Conservation (phyloP, 2,329 filamentous ascomycete genomes). For the Neurospora sp. region DNA sequence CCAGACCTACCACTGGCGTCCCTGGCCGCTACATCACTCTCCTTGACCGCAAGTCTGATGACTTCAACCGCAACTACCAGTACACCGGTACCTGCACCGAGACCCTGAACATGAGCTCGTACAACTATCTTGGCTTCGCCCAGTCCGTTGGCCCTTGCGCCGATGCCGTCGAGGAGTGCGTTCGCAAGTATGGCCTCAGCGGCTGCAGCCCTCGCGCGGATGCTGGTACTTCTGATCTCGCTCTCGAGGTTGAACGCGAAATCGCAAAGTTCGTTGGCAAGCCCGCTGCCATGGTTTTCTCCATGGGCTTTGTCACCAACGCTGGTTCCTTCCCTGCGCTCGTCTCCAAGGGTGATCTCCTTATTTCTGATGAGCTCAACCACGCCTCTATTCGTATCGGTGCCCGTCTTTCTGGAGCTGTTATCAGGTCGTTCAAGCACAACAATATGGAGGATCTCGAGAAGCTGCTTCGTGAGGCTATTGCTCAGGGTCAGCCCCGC, state of each 20-base stretch:
- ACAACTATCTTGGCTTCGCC: conserved; percentile 98
- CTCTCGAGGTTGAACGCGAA: conserved; percentile 79
- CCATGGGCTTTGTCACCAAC: conserved; percentile 98
- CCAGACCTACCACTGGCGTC: conserved; percentile 83
- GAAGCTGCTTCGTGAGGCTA: conserved; percentile 75
- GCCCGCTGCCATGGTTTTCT: conserved; percentile 90
- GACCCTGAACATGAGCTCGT: conserved; percentile 97
- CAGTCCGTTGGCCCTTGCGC: conserved; percentile 96
- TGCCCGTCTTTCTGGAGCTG: conserved; percentile 83
- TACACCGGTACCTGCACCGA: conserved; percentile 86
- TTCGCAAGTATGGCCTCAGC: conserved; percentile 78
- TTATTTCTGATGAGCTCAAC: conserved; percentile 96
- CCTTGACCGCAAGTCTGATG: conserved; percentile 79
- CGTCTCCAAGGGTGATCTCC: conserved; percentile 82
- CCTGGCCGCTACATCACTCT: conserved; percentile 90
- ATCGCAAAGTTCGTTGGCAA: conserved; percentile 91
- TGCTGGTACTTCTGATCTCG: conserved; percentile 76
- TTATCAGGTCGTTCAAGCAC: conserved; percentile 95
- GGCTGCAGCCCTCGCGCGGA: conserved; percentile 75
- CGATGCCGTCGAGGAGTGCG: conserved; percentile 77
- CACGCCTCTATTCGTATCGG: conserved; percentile 96
- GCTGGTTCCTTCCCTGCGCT: conserved; percentile 85
- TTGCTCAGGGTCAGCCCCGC: conserved; percentile 91
- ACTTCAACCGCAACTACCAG: conserved; percentile 85
- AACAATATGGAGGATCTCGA: conserved; percentile 91